Conservation (phyloP, 2,329 filamentous ascomycete genomes). For the Eutypella sp. region DNA sequence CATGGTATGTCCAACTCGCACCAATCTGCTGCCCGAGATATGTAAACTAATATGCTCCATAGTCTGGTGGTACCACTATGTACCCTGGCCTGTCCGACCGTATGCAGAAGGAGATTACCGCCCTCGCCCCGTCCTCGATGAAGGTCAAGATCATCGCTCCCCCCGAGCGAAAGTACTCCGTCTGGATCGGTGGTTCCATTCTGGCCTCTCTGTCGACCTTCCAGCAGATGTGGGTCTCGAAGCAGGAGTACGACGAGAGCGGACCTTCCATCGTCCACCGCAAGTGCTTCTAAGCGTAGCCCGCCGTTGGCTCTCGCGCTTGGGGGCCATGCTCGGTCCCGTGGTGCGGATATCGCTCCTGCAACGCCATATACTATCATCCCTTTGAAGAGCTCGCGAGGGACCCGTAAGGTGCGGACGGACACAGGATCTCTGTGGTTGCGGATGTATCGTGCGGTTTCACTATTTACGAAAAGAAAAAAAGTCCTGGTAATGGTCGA, state of each 20-base stretch:
- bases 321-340: background rate
- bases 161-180: constrained; percentile 99
- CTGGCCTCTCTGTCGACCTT: constrained; percentile 98
- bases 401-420: constrained; percentile 40
- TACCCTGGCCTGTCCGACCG: constrained; percentile 99
- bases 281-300: constrained; percentile 98
- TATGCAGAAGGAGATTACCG: constrained; percentile 99
- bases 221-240: constrained; percentile 99
- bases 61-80: constrained; percentile 99
- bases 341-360: constrained; percentile 10
- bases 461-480: constrained; percentile 51
- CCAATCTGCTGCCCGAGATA: background rate
- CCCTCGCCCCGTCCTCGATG: constrained; percentile 98
- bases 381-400: constrained; percentile 32
- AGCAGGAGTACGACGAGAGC: constrained; percentile 99
- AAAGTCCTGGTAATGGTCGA: constrained; percentile 54
- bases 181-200: constrained; percentile 99
- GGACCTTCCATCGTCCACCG: constrained; percentile 98
- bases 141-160: constrained; percentile 99
- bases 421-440: constrained; percentile 39
- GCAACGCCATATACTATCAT: constrained; percentile 14
- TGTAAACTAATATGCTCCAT: constrained; percentile 18
- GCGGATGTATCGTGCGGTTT: constrained; percentile 46
- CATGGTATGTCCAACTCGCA: constrained; percentile 69
- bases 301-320: background rate